Percentiles rank a stretch among this genome's conserved stretches.
Evolutionary conservation across 2,329 filamentous ascomycete species (phyloP).

Genomic region (Epichloe bromicola): DNA sequence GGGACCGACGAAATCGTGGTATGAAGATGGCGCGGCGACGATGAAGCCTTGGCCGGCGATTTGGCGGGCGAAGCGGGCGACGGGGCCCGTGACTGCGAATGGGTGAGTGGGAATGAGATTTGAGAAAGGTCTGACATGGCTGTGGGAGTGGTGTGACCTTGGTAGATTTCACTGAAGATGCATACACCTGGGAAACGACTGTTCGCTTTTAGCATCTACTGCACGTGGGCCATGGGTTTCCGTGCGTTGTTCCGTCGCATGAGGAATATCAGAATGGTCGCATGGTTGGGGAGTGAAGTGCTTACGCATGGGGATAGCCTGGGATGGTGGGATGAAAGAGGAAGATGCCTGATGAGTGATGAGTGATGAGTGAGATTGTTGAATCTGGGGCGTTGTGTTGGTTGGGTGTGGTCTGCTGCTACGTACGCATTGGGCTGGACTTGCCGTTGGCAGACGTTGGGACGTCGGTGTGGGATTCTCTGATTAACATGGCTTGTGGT

Average conservation of each 20-base stretch:
- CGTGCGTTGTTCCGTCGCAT: too few species aligned
- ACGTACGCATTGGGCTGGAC: slow-evolving; percentile 39
- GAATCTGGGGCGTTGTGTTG: background rate
- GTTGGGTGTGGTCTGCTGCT: background rate
- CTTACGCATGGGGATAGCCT: slow-evolving; percentile 73
- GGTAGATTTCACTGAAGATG: slow-evolving; percentile 89
- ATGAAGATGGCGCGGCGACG: slow-evolving; percentile 77
- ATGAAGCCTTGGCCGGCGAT: slow-evolving; percentile 91
- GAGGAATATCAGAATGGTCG: background rate
- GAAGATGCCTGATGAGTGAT: slow-evolving; percentile 51
- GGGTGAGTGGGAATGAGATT: too few species aligned
- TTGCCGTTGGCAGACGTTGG: slow-evolving; percentile 38
- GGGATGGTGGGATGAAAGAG: slow-evolving; percentile 77
- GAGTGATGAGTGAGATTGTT: slow-evolving; percentile 1
- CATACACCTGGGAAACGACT: slow-evolving; percentile 72
- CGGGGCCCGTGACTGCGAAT: slow-evolving; percentile 67
- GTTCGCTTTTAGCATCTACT: background rate
- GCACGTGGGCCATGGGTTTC: too few species aligned
- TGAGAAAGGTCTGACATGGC: background rate
- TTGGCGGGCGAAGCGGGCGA: slow-evolving; percentile 77
- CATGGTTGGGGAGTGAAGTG: background rate
- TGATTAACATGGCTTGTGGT: slow-evolving; percentile 32
- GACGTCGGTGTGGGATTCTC: slow-evolving; percentile 39
- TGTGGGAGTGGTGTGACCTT: slow-evolving; percentile 44
- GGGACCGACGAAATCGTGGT: slow-evolving; percentile 84